Percentiles rank a stretch among this genome's conserved stretches.
phyloP scores from a whole-genome alignment of 495 filamentous ascomycete species.

The Lasiosphaeriaceae sp. region DNA sequence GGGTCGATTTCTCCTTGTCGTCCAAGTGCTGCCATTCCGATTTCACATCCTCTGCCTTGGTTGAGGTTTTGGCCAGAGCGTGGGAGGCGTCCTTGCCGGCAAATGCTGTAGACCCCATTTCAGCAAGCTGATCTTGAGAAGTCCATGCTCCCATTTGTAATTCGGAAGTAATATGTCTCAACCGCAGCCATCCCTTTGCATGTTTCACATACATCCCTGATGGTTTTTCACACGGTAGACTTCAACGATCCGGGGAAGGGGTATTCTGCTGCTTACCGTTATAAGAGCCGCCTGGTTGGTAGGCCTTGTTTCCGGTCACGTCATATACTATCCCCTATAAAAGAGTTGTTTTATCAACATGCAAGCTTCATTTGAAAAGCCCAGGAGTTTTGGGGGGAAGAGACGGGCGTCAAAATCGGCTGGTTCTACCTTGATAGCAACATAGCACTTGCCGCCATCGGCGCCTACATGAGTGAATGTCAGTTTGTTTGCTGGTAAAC shows the following conservation, averaged over 20 bases:
- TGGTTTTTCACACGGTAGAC: too few species aligned
- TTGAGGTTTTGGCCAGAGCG: slow-evolving; percentile 78
- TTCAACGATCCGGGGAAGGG: too few species aligned
- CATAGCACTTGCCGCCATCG: slow-evolving; percentile 67
- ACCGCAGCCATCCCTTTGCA: too few species aligned
- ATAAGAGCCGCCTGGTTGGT: slow-evolving; percentile 79
- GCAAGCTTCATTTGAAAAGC: too few species aligned
- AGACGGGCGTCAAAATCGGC: too few species aligned
- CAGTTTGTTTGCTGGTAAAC: neutral
- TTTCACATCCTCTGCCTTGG: slow-evolving; percentile 77
- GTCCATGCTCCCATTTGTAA: too few species aligned
- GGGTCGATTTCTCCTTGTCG: slow-evolving; percentile 80
- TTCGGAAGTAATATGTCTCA: too few species aligned
- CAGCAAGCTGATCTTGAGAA: too few species aligned
- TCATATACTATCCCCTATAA: slow-evolving; percentile 83
- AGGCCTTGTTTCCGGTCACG: slow-evolving; percentile 80
- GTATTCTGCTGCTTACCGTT: slow-evolving; percentile 54
- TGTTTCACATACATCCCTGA: too few species aligned
- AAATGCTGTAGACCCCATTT: slow-evolving; percentile 66
- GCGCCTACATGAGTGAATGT: slow-evolving; percentile 41
- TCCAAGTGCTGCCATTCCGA: slow-evolving; percentile 80
- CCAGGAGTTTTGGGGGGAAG: slow-evolving; percentile 7
- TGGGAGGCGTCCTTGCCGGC: slow-evolving; percentile 91
- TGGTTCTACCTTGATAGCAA: slow-evolving; percentile 75
- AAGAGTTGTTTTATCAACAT: neutral